Evolutionary conservation across 495 filamentous ascomycete species (phyloP).

Genomic region (Annulohypoxylon bovei): DNA sequence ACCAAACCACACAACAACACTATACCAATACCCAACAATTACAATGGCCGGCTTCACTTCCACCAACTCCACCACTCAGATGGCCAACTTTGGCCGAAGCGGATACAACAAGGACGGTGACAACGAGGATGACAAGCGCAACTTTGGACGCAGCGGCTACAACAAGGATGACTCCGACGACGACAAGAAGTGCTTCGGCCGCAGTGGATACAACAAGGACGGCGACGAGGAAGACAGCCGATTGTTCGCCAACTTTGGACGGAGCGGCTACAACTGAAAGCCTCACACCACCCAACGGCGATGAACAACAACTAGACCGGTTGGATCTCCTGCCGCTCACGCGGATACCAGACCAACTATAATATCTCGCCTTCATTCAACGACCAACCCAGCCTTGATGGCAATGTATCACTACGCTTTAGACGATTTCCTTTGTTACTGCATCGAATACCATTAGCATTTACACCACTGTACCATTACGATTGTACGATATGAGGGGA

Average conservation of each 20-base stretch:
- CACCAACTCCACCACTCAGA: conserved; percentile 28
- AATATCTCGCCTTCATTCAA: conserved; percentile 7
- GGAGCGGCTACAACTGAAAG: conserved; percentile 61
- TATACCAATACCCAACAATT: conserved; percentile 30
- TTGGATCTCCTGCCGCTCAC: conserved; percentile 7
- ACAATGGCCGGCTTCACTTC: conserved; percentile 56
- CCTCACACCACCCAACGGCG: conserved; percentile 26
- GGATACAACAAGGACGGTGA: conserved; percentile 50
- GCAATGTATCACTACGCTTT: conserved; percentile 15
- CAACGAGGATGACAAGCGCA: conserved; percentile 43
- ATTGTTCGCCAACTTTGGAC: conserved; percentile 52
- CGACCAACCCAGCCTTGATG: background rate
- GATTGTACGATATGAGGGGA: conserved; percentile 39
- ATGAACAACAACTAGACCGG: conserved; percentile 8
- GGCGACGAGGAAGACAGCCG: conserved; percentile 54
- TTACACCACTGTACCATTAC: conserved; percentile 31
- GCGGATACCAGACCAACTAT: conserved; percentile 15
- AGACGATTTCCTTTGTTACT: conserved; percentile 28
- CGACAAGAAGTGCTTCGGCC: conserved; percentile 51
- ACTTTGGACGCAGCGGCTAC: conserved; percentile 67
- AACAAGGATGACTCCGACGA: conserved; percentile 54
- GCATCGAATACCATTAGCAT: conserved; percentile 30
- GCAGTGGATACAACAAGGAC: conserved; percentile 61
- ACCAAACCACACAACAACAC: background rate
- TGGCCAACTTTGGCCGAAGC: conserved; percentile 44